Conservation (phyloP, 73 alveolate genomes). For the Paraurostyla sp. region DNA sequence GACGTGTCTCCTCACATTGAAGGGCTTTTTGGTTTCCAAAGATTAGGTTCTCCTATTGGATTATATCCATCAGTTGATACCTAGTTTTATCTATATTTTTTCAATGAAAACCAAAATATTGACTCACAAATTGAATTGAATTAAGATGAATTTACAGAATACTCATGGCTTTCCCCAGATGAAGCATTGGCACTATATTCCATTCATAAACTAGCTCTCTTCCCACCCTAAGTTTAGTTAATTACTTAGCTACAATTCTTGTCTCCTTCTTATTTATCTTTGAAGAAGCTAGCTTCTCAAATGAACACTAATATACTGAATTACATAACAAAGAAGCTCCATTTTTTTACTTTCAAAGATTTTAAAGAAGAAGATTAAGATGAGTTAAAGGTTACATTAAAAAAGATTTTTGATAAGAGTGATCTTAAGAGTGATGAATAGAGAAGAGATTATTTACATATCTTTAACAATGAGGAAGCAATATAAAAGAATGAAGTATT, state of each 20-base stretch:
- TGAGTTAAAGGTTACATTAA: background rate
- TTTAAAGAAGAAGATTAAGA: background rate
- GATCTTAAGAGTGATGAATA: constrained; percentile 46
- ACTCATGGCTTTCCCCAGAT: constrained; percentile 50
- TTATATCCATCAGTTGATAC: constrained; percentile 61
- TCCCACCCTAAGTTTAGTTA: constrained; percentile 14
- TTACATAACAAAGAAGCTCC: constrained; percentile 12
- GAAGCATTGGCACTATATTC: constrained; percentile 6
- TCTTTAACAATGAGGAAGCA: background rate
- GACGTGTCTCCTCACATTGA: background rate
- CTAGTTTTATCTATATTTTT: constrained; percentile 64
- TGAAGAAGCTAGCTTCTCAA: background rate
- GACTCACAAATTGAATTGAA: background rate
- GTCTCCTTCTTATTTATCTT: background rate
- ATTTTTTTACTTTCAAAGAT: background rate
- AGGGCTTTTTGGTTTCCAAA: constrained; percentile 6
- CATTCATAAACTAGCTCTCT: background rate
- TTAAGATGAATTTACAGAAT: constrained; percentile 57
- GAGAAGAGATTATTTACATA: background rate
- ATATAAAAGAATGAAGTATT: constrained; percentile 1
- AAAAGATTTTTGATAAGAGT: constrained; percentile 20
- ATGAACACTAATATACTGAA: background rate
- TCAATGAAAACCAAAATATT: background rate
- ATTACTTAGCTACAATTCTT: background rate
- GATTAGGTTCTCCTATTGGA: constrained; percentile 57